Evolutionary conservation across 495 filamentous ascomycete genomes (phyloP), one percentile per base, ranked within the genome.

Genomic region (Tetracladium marchalianum): DNA sequence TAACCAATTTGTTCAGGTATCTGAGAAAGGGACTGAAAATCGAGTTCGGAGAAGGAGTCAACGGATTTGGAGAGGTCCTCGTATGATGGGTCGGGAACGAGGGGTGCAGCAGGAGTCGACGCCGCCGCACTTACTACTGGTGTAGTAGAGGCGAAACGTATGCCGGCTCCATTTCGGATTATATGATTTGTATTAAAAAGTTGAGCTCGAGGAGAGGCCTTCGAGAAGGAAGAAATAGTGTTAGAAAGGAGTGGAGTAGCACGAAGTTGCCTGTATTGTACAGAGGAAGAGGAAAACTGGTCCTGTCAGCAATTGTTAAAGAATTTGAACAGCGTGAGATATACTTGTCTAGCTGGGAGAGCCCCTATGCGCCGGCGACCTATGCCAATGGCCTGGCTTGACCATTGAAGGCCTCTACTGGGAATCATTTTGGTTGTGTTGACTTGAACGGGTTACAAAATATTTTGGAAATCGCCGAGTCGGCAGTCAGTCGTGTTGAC

Each of bases 1-100:
- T 86, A 95, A 41, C 92, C 92, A 49, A 92, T 80, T 15, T 76
- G 68, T 51, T 87, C 84, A 15, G 83, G 75, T 35, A 85, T 72
- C 24, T 69, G 56, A 19, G 66, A 60, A 39, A 76, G 51, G 15
- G 43, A 32, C 4, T 58, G 58, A 42, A 69, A 62, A 42, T 66
- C 66, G 4, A 70, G 56, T 6, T 65, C 64, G 7, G 75, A 35
- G 0, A 50, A 24, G 17, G 18, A 22, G 16, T 48, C 57, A 15
- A 55, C 41, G 17, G 49, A n/a, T 36, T 43, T 32, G 41, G 60
- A 12, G 51, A 63, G 32, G 51, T 39, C 43, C 13, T 37, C 15
- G 11, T 47, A 11, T n/a, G 59, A 43, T 52, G 54, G 18, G 53
- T 49, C 43, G 33, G 46, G 12, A 39, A 41, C 11, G 35, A 41